These are phyloP conservation scores for Malassezia globosa DNA, from an alignment of 1,284 basidiomycete genomes.

Conservation along the genomic window DNA sequence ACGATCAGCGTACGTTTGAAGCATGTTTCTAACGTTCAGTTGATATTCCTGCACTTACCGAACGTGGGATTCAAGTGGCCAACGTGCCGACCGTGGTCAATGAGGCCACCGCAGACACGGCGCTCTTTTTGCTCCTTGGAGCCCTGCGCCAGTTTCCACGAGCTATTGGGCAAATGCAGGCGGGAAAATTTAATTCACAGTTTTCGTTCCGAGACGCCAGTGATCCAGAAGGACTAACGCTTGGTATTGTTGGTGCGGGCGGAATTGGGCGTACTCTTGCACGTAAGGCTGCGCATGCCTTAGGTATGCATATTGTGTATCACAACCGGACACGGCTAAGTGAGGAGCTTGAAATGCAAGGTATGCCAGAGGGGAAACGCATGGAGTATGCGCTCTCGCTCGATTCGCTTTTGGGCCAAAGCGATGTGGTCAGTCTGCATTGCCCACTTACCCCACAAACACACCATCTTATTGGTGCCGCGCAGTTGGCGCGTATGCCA, in stretches of 20 bases:
- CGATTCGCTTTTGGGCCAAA: conserved; percentile 45
- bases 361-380: conserved; percentile 21
- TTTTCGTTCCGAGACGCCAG: conserved; percentile 28
- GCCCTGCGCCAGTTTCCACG: conserved; percentile 31
- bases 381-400: conserved; percentile 38
- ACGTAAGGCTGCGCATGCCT: conserved; percentile 31
- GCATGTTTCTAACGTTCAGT: conserved; percentile 13
- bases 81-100: conserved; percentile 38
- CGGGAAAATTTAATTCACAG: conserved; percentile 25
- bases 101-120: conserved; percentile 37
- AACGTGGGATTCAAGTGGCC: conserved; percentile 26
- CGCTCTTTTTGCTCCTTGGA: conserved; percentile 34
- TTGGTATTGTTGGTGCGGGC: conserved; percentile 40
- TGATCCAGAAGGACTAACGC: conserved; percentile 28
- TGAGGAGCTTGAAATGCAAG: conserved; percentile 37
- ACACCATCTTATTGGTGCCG: conserved; percentile 45
- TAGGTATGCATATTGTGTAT: conserved; percentile 36
- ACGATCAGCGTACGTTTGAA: conserved; percentile 26
- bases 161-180: conserved; percentile 22
- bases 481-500: conserved; percentile 48
- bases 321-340: conserved; percentile 33
- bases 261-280: conserved; percentile 37
- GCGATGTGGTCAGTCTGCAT: conserved; percentile 51
- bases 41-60: conserved; percentile 24
- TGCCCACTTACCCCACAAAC: conserved; percentile 50